Evolutionary conservation across 768 basidiomycete species (phyloP).

Genomic region (Infundibulicybe gibba): DNA sequence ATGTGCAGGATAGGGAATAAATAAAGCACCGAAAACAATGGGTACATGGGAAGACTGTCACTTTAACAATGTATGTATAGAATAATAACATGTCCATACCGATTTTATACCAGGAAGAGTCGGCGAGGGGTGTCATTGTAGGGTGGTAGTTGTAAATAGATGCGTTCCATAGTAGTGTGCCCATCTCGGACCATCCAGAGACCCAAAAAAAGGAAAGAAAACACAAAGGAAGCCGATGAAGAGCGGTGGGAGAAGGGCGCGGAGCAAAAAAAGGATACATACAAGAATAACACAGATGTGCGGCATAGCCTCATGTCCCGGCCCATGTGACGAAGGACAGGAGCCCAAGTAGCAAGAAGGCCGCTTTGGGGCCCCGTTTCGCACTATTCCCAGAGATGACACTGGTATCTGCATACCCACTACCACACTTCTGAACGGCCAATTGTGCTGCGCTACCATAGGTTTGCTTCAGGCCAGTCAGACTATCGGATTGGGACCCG

Average conservation of each 20-base stretch:
- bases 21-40: no score
- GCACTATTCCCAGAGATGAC: slow-evolving; percentile 1
- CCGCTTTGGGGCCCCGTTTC: slow-evolving; percentile 5
- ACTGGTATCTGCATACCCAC: slow-evolving; percentile 32
- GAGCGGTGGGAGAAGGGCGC: not conserved
- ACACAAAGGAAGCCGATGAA: not conserved
- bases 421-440: slow-evolving; percentile 48
- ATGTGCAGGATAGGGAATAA: no score
- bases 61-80: no score
- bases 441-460: slow-evolving; percentile 45
- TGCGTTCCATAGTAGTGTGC: not conserved
- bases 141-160: no score
- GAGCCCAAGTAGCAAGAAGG: not conserved
- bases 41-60: no score
- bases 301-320: not conserved
- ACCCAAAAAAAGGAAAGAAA: not conserved
- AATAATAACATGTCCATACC: no score
- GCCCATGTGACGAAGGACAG: not conserved
- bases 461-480: slow-evolving; percentile 32
- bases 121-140: no score
- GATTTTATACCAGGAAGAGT: no score
- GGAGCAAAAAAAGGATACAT: not conserved
- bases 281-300: not conserved
- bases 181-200: not conserved
- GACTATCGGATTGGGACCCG: slow-evolving; percentile 7